Base-by-base conservation (phyloP, 148 eudicot genomes). In the Pharnaceum exiguum region DNA sequence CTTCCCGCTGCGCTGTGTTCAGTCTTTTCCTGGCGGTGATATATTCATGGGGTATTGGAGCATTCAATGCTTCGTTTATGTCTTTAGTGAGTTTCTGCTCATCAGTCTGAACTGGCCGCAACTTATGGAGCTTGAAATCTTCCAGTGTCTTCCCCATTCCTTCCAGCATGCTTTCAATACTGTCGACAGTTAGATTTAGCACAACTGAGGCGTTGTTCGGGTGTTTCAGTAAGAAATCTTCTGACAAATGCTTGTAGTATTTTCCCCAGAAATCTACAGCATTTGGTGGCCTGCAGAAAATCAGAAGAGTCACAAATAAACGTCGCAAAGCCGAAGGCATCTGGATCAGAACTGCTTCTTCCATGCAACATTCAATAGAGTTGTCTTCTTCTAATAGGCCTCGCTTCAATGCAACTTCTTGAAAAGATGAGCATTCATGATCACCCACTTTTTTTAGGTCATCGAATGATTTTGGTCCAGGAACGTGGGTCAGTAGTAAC, bases 131-230 rank as follows among this genome's bases (percentile, higher is more conserved):
- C 1, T 23, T 33, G n/a, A 15, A 57, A 2, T 23, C 48, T 7
- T 13, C 16, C 1, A 57, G 16, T 1, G 3, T 26, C 10, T 57
- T 57, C 0, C 61, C 61, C 49, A 57, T 57, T 5, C 10, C 8
- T 4, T 40, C 36, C 2, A 57, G 10, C 1, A 9, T 15, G 3
- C 18, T 8, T 8, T 40, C 37, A 9, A 57, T 4, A 0, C 0
- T 5, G 0, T 7, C 1, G 0, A 25, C 2, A 1, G 24, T 40
- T 2, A 25, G 5, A 7, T 0, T 1, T 0, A 33, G 4, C 4
- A 40, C 35, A 1, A 7, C 27, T 0, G 5, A 0, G 0, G 9
- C 2, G 0, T n/a, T 1, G 19, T 13, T 4, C 6, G 16, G n/a
- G 13, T 5, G 16, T 7, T n/a, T 8, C 2, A 37, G 25, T 7